These are phyloP conservation scores for Kalaharituber pfeilii DNA, from an alignment of 2,329 filamentous ascomycete genomes.

Conservation along the genomic window DNA sequence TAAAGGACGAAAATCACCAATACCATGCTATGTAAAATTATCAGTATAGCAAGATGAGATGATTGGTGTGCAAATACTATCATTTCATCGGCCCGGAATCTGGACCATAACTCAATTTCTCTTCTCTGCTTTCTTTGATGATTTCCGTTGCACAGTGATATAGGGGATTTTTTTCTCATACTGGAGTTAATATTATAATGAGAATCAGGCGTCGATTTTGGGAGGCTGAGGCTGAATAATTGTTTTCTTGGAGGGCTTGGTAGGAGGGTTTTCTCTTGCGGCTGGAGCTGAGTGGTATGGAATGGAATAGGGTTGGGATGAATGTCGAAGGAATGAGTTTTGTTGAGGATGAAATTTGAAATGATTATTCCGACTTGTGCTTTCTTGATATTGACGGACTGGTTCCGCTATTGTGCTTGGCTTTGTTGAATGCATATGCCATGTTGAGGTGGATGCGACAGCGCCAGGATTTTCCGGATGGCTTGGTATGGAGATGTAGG, in stretches of 20 bases:
- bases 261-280: too few relatives aligned
- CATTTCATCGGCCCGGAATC: background rate
- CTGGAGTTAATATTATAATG: constrained; percentile 1
- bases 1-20: constrained; percentile 2
- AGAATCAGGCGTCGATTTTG: background rate
- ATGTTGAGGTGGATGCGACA: background rate
- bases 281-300: background rate
- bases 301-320: background rate
- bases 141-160: constrained; percentile 3
- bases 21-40: constrained; percentile 12
- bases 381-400: background rate
- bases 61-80: background rate
- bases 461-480: background rate
- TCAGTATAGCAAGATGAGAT: background rate
- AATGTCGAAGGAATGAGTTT: background rate
- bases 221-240: too few relatives aligned
- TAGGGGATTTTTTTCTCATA: background rate
- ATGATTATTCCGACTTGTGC: background rate
- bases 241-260: too few relatives aligned
- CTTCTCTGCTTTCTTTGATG: constrained; percentile 3
- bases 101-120: constrained; percentile 2
- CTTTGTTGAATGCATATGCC: background rate
- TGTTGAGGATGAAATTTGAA: background rate
- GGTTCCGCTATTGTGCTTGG: background rate
- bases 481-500: background rate